Base-by-base conservation (phyloP, 2,329 filamentous ascomycete genomes). In the Torrubiella hemipterigena region DNA sequence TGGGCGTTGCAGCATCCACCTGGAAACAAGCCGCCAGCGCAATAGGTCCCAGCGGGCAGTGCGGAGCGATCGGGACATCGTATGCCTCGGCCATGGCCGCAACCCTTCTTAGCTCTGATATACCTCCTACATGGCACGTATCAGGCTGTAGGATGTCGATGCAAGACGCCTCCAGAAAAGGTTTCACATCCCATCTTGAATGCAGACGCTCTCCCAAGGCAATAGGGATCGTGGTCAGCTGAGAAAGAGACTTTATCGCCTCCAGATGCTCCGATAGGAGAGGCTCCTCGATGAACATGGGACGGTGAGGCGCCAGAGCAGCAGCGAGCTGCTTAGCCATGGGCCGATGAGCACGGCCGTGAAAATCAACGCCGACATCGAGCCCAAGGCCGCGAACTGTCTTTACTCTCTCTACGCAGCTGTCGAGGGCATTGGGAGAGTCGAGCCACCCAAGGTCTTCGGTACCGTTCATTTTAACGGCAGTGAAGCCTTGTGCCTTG, bases 401-500 rank as follows among this genome's bases (percentile, higher is more conserved):
- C 41, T 77, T 74, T 10, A 87, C 58, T 2, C 81, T 65, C 35
- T 81, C 70, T 3, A 85, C 72, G 27, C 70, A 74, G 5, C 66
- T 59, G 27, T 79, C 65, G 0, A 87, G 61, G 0, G 64, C 63
- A 0, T 65, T 59, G 0, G 81, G 81, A 1, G 77, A 79, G 51
- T 87, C 82, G 0, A 87, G 62, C 80, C 80, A 86, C 40, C 72
- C 76, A 2, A 85, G 54, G 38, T 85, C 81, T 45, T 80, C 77
- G 0, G 81, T 86, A 6, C 69, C 81, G 47, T 86, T 85, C 81
- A 87, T 86, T 49, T 86, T 86, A 32, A 85, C 68, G 4, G 69
- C 64, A 3, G 59, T 73, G 46, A 82, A 75, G 0, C 77, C 77
- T 50, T 81, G 75, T 9, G 59, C 57, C 42, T 68, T 64, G 5